phyloP scores from a whole-genome alignment of 805 yeast species.

The Clavispora phyllophila region DNA sequence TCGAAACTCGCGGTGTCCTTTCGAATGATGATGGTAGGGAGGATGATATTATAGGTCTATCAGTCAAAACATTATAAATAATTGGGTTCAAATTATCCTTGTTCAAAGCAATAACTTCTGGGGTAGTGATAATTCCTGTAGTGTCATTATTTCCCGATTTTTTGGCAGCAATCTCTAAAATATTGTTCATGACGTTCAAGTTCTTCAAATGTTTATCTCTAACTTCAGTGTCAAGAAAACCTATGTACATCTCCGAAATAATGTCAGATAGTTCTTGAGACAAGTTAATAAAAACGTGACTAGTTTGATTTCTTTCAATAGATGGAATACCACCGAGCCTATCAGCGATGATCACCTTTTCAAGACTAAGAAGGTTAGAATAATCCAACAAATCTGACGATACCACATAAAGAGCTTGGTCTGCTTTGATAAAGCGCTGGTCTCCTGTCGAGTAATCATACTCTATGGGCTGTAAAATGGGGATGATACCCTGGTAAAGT shows the following conservation, averaged over 20 bases:
- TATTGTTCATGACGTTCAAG: slow-evolving; percentile 56
- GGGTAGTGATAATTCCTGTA: slow-evolving; percentile 86
- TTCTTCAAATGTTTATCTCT: slow-evolving; percentile 61
- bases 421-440: slow-evolving; percentile 24
- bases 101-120: slow-evolving; percentile 58
- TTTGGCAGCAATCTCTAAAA: slow-evolving; percentile 48
- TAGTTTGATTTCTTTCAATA: slow-evolving; percentile 67
- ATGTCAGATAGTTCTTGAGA: slow-evolving; percentile 75
- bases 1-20: slow-evolving; percentile 57
- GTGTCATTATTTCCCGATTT: slow-evolving; percentile 36
- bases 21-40: slow-evolving; percentile 67
- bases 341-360: slow-evolving; percentile 77
- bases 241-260: slow-evolving; percentile 56
- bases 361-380: slow-evolving; percentile 49
- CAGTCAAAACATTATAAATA: slow-evolving; percentile 85
- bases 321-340: slow-evolving; percentile 89
- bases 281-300: slow-evolving; percentile 84
- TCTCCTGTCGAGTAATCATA: slow-evolving; percentile 16
- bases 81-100: slow-evolving; percentile 69
- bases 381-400: slow-evolving; percentile 22
- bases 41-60: slow-evolving; percentile 84
- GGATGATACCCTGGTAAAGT: slow-evolving; percentile 46
- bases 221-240: slow-evolving; percentile 41
- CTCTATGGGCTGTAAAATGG: slow-evolving; percentile 59
- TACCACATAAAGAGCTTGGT: slow-evolving; percentile 21